phyloP scores from a whole-genome alignment of 768 basidiomycete species.

The Phlegmacium glaucopus region DNA sequence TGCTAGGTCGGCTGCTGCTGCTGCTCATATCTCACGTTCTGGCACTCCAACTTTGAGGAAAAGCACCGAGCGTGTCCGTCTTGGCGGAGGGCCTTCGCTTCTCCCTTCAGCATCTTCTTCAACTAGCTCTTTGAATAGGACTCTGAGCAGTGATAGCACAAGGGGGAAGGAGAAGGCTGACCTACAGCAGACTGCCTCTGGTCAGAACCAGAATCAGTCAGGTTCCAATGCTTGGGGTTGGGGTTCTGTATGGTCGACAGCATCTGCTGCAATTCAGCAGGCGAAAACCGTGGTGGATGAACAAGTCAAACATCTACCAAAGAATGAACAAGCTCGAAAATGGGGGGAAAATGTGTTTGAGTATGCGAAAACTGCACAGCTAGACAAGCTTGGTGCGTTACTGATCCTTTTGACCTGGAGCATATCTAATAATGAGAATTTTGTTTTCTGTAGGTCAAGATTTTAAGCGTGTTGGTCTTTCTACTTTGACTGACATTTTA shows the following conservation, averaged over 20 bases:
- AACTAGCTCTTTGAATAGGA: constrained; percentile 33
- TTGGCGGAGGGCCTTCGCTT: constrained; percentile 46
- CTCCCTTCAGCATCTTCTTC: constrained; percentile 44
- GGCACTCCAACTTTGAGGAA: constrained; percentile 72
- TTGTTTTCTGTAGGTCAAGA: constrained; percentile 64
- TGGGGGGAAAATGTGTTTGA: constrained; percentile 85
- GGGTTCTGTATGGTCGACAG: constrained; percentile 87
- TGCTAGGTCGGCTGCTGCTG: constrained; percentile 50
- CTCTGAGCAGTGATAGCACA: constrained; percentile 22
- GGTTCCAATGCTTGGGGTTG: constrained; percentile 63
- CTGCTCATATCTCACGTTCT: constrained; percentile 56
- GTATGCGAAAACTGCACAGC: constrained; percentile 84
- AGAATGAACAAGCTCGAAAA: constrained; percentile 83
- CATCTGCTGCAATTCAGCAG: constrained; percentile 83
- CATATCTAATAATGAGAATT: not conserved
- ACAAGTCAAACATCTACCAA: constrained; percentile 84
- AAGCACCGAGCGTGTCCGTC: constrained; percentile 71
- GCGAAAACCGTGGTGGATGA: constrained; percentile 89
- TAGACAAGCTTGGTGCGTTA: constrained; percentile 81
- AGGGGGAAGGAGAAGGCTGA: constrained; percentile 17
- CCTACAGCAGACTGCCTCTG: constrained; percentile 14
- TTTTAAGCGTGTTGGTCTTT: constrained; percentile 82
- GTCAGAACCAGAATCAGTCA: constrained; percentile 10
- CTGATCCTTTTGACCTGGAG: constrained; percentile 1
- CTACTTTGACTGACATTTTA: constrained; percentile 86